Evolutionary conservation across 2,329 filamentous ascomycete species (phyloP).

Genomic region (Exutisphaerella laricina): DNA sequence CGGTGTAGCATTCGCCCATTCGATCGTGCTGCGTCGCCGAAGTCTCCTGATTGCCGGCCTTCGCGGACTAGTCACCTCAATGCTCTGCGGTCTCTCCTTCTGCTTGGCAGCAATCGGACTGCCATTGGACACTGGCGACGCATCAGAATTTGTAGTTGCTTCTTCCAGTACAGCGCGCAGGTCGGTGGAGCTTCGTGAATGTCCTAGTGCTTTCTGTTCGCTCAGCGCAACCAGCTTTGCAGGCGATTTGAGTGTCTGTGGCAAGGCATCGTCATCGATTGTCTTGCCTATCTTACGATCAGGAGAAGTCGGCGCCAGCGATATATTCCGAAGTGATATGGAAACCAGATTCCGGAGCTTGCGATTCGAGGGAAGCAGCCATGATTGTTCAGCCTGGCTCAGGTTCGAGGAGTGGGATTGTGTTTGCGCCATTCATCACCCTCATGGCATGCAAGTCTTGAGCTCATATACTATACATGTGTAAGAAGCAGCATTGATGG

Average conservation of each 20-base stretch:
- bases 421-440: slow-evolving; percentile 23
- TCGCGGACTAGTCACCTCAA: slow-evolving; percentile 16
- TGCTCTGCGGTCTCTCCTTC: slow-evolving; percentile 22
- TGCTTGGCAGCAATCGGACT: slow-evolving; percentile 11
- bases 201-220: slow-evolving; percentile 46
- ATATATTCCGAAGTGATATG: slow-evolving; percentile 80
- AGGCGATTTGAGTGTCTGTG: slow-evolving; percentile 60
- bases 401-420: slow-evolving; percentile 17
- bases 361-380: slow-evolving; percentile 65
- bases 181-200: slow-evolving; percentile 56
- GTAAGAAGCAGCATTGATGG: too few species aligned
- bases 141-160: slow-evolving; percentile 12
- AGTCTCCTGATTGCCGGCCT: slow-evolving; percentile 37
- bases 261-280: slow-evolving; percentile 69
- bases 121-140: slow-evolving; percentile 8
- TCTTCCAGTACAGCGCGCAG: slow-evolving; percentile 36
- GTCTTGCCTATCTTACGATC: slow-evolving; percentile 50
- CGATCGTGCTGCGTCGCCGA: slow-evolving; percentile 55
- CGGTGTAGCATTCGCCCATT: slow-evolving; percentile 57
- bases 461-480: too few species aligned
- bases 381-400: slow-evolving; percentile 43
- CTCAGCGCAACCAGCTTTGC: slow-evolving; percentile 57
- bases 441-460: slow-evolving; percentile 2
- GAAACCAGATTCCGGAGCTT: slow-evolving; percentile 82
- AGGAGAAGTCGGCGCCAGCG: slow-evolving; percentile 53